Base-by-base conservation (phyloP, 768 basidiomycete species). In the Tricholoma sp. region DNA sequence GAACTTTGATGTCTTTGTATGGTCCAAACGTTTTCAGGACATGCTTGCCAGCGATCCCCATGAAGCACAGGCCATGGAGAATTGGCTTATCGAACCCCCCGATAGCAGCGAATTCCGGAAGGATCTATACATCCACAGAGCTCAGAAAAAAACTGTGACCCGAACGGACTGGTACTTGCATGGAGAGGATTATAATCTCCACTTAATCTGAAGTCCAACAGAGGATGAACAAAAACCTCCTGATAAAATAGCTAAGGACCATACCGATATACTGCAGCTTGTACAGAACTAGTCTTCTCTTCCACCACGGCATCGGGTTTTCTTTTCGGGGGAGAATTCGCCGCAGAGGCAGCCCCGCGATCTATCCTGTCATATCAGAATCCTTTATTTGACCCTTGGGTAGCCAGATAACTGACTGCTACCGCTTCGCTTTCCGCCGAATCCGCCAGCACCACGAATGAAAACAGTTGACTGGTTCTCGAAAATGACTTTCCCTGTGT, bases 51-150 rank as follows among this genome's bases (percentile, higher is more conserved):
- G 94, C 83, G 55, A 97, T 85, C 17, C 96, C 97, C 84, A 98
- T 89, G 31, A 78, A 89, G 74, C 94, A 97, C 11, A 98, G 81
- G 18, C 94, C 90, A 63, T 91, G 90, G 15, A 92, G 74, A 59
- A 92, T 94, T 0, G 96, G 96, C 69, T 85, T 85, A 61, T 93
- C 87, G 69, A 96, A 98, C 0, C 94, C 94, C n/a, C 93, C 95
- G 50, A 96, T 88, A 10, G 89, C 88, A 10, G 97, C 94, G 66
- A 97, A 98, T 57, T 91, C 85, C 0, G 97, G 95, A 52, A 89
- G 84, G 63, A 99, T 93, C 89, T 94, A 53, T 6, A 36, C 2
- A 37, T 6, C 28, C 29, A 11, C 12, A 13, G 3, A 10, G 51
- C 11, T 45, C 13, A 34, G 37, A 49, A 50, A 17, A 11, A 15